phyloP scores from a whole-genome alignment of 306 rosid genomes.

The Fragaria nilgerrensis region DNA sequence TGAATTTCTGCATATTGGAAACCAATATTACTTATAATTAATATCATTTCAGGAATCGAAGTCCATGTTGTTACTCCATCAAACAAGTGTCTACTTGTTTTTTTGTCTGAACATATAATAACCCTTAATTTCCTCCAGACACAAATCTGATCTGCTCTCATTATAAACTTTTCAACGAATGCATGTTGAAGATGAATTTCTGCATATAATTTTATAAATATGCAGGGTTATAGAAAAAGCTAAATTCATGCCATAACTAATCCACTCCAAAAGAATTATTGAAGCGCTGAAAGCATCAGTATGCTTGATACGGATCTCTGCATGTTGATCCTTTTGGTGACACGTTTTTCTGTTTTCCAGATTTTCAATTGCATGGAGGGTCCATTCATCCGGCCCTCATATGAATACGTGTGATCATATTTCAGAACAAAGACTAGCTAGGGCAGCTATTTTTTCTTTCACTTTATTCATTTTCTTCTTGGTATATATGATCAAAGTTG shows the following conservation, averaged over 20 bases:
- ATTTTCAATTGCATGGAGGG: neutral
- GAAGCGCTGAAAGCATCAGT: neutral
- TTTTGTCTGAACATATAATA: neutral
- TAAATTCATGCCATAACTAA: neutral
- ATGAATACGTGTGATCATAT: neutral
- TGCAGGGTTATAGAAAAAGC: neutral
- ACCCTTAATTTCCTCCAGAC: neutral
- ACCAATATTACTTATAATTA: neutral
- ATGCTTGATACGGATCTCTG: constrained; percentile 1
- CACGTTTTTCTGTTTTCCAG: neutral
- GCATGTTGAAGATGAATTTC: neutral
- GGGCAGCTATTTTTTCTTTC: neutral
- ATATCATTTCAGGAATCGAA: neutral
- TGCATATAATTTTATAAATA: neutral
- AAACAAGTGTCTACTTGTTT: neutral
- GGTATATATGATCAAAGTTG: neutral
- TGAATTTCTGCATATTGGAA: neutral
- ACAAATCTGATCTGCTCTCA: neutral
- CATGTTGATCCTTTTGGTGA: neutral
- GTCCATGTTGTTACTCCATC: neutral
- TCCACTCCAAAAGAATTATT: no score
- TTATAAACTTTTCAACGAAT: neutral
- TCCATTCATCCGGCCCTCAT: neutral
- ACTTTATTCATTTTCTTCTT: neutral
- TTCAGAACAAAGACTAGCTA: neutral